Evolutionary conservation across 1,284 basidiomycete genomes (phyloP), one percentile per base, ranked within the genome.

Genomic region (Ceratorhiza oryzae-sativae): DNA sequence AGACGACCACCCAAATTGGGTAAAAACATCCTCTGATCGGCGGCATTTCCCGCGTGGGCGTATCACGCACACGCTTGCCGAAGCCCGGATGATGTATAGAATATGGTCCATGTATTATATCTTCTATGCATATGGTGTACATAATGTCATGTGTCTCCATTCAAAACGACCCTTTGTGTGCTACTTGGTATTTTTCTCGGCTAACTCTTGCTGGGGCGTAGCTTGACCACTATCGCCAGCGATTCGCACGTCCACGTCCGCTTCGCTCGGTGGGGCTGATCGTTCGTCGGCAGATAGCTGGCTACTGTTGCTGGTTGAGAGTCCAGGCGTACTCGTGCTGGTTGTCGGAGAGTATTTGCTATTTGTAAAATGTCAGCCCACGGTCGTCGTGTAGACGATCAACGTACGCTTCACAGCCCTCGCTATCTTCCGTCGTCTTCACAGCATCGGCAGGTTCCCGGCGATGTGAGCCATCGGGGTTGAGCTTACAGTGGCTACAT

Each of bases 401-500:
- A 12, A 34, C 61, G 15, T 49, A 63, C 61, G 45, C 42, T 32
- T 63, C 46, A 32, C n/a, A n/a, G 10, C 30, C 49, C 8, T 49
- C 34, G 41, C 6, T 53, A 18, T 34, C 34, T n/a, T 45, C 45
- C 3, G n/a, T 42, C 41, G 48, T 49, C n/a, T n/a, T n/a, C n/a
- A n/a, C n/a, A n/a, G n/a, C n/a, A 30, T 23, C 45, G 8, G n/a
- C 42, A 4, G 48, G 3, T 10, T 67, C 48, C 12, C 62, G 62
- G 3, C 62, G 62, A 20, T 67, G 62, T 12, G 62, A 53, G 20
- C 62, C 62, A 27, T 67, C 62, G 18, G 62, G 48, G 23, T 67
- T 67, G n/a, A 67, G 49, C 48, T 67, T 67, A 45, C 62, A 53
- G 27, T 53, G 62, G 25, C 62, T 67, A 48, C 18, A 25, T 25